These are phyloP conservation scores for Blepharisma stoltei DNA, from an alignment of 73 alveolate genomes.

Conservation along the genomic window DNA sequence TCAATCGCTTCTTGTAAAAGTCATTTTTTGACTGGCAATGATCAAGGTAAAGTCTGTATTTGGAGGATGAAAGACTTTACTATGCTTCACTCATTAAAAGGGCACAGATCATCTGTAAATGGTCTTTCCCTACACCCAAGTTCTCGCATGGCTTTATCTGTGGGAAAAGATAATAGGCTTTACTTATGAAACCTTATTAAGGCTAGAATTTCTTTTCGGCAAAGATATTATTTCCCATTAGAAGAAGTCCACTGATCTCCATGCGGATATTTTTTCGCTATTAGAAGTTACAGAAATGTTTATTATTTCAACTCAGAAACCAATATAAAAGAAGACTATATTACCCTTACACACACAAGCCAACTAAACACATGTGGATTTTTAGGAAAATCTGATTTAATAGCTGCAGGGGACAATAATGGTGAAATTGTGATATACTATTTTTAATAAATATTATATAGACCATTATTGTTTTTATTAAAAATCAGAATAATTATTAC, in stretches of 20 bases:
- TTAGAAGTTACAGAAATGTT: not conserved
- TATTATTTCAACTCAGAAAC: not conserved
- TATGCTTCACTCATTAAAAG: conserved; percentile 15
- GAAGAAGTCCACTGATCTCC: conserved; percentile 23
- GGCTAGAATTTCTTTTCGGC: not conserved
- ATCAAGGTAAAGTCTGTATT: conserved; percentile 4
- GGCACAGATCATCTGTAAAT: not conserved
- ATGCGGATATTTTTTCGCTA: not conserved
- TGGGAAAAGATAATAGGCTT: conserved; percentile 5
- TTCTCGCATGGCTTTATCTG: not conserved
- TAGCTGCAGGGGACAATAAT: not conserved
- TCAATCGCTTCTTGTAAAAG: not conserved
- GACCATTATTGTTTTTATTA: no score
- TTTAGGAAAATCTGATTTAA: not conserved
- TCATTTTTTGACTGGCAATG: conserved; percentile 11
- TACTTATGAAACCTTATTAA: conserved; percentile 1
- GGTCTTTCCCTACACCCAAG: conserved; percentile 17
- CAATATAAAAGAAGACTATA: conserved; percentile 4
- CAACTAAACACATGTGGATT: not conserved
- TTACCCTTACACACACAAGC: not conserved
- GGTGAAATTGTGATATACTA: not conserved
- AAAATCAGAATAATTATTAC: no score
- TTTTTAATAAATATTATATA: no score
- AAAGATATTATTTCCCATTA: not conserved
- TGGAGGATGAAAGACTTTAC: conserved; percentile 27